phyloP scores from a whole-genome alignment of 176 grass and related monocot genomes.

The Ananas comosus region DNA sequence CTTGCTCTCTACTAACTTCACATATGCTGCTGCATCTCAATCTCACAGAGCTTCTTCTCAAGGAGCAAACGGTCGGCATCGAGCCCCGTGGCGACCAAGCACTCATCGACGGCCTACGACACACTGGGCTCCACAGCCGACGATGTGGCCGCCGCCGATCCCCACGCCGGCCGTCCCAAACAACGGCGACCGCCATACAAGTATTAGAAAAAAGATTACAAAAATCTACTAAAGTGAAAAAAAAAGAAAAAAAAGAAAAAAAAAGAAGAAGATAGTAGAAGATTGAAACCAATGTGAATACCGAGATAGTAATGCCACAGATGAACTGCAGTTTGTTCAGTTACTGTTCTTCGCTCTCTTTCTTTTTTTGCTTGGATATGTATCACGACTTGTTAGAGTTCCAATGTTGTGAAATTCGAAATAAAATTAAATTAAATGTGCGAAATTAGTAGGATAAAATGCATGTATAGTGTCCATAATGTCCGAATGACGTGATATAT shows the following conservation, averaged over 20 bases:
- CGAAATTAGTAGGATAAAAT: too few species aligned
- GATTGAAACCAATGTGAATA: background rate
- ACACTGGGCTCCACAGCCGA: background rate
- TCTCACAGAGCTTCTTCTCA: background rate
- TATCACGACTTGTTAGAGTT: too few species aligned
- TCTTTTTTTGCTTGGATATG: background rate
- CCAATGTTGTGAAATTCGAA: too few species aligned
- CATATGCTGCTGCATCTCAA: background rate
- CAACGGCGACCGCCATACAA: background rate
- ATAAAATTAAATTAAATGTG: too few species aligned
- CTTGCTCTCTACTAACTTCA: background rate
- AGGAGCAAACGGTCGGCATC: background rate
- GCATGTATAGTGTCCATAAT: too few species aligned
- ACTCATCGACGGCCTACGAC: background rate
- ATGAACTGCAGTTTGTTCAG: slow-evolving; percentile 15
- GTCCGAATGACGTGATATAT: too few species aligned
- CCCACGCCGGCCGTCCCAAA: background rate
- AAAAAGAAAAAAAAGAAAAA: too few species aligned
- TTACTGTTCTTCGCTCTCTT: background rate
- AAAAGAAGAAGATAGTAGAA: background rate
- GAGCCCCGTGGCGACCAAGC: background rate
- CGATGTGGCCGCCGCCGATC: background rate
- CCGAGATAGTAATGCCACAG: slow-evolving; percentile 7
- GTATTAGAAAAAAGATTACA: background rate
- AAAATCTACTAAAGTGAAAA: background rate